Percentiles rank a stretch among this genome's conserved stretches.
Conservation (phyloP, 2,329 filamentous ascomycete species). For the Uncinocarpus reesii region DNA sequence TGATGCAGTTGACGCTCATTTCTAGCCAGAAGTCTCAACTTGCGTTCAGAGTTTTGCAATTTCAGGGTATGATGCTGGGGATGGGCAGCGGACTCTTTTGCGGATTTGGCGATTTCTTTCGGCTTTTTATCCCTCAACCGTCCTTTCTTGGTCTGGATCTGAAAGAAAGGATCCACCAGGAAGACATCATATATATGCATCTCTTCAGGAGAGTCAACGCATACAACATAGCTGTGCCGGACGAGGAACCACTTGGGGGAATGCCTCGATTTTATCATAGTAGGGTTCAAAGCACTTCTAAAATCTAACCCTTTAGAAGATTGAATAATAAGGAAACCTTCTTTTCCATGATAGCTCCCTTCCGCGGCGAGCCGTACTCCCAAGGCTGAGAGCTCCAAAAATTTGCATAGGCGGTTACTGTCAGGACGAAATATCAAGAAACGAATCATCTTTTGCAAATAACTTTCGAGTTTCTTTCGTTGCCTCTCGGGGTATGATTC, state of each 20-base stretch:
- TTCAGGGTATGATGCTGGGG: constrained; percentile 75
- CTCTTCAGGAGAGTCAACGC: constrained; percentile 95
- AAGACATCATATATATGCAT: constrained; percentile 99
- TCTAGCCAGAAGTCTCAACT: constrained; percentile 78
- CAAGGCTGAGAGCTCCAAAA: constrained; percentile 85
- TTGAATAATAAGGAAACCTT: constrained; percentile 85
- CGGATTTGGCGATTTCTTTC: constrained; percentile 54
- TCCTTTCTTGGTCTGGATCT: constrained; percentile 61
- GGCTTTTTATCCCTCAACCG: constrained; percentile 42
- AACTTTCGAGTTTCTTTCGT: constrained; percentile 74
- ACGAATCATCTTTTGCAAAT: constrained; percentile 84
- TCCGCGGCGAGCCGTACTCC: constrained; percentile 90
- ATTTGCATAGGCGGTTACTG: constrained; percentile 90
- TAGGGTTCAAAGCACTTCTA: constrained; percentile 65
- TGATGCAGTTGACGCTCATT: constrained; percentile 83
- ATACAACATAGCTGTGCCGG: constrained; percentile 94
- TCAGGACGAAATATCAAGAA: constrained; percentile 96
- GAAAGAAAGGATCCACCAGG: constrained; percentile 82
- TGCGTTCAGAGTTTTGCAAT: constrained; percentile 83
- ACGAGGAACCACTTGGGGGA: constrained; percentile 95
- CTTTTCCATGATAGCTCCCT: constrained; percentile 94
- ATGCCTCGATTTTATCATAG: constrained; percentile 69
- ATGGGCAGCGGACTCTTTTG: constrained; percentile 51
- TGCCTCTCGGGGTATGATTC: constrained; percentile 68
- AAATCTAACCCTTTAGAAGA: constrained; percentile 83